Conservation (phyloP, 139 green algal genomes). For the Pseudopediastrum boryanum region DNA sequence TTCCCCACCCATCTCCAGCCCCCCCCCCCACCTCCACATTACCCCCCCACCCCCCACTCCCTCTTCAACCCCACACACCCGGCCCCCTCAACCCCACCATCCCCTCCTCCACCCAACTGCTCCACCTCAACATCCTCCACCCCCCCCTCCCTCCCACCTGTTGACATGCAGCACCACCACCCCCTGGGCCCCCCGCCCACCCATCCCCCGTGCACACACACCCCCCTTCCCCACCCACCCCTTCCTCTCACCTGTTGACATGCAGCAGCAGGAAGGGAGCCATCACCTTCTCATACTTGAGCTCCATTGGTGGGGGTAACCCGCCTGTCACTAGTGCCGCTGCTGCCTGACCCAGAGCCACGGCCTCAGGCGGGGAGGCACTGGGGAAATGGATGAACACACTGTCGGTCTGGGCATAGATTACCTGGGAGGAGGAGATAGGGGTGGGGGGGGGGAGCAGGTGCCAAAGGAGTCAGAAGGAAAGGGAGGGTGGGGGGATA, state of each 20-base stretch:
- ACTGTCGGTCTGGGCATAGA: slow-evolving; percentile 80
- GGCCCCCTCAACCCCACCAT: no score
- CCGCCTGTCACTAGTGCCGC: slow-evolving; percentile 47
- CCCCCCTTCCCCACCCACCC: not conserved
- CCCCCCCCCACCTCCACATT: no score
- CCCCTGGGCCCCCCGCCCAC: not conserved
- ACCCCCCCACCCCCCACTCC: no score
- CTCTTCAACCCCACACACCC: no score
- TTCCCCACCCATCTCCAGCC: no score
- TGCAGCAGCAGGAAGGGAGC: slow-evolving; percentile 81
- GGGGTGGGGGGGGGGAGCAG: no score
- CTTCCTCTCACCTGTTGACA: slow-evolving; percentile 71
- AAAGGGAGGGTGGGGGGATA: no score
- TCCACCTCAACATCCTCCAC: no score
- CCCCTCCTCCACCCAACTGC: no score
- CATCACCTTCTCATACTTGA: slow-evolving; percentile 74
- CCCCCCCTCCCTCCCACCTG: not conserved
- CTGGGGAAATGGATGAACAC: slow-evolving; percentile 67
- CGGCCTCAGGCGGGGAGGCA: slow-evolving; percentile 41
- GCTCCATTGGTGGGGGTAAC: slow-evolving; percentile 67
- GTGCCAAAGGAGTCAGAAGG: no score
- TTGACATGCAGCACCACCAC: not conserved
- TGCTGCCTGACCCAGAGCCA: slow-evolving; percentile 42
- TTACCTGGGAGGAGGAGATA: no score
- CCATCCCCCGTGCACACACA: not conserved